Evolutionary conservation across 257 asterid genomes (phyloP), one percentile per base, ranked within the genome.

Genomic region (Solanum sejunctum): DNA sequence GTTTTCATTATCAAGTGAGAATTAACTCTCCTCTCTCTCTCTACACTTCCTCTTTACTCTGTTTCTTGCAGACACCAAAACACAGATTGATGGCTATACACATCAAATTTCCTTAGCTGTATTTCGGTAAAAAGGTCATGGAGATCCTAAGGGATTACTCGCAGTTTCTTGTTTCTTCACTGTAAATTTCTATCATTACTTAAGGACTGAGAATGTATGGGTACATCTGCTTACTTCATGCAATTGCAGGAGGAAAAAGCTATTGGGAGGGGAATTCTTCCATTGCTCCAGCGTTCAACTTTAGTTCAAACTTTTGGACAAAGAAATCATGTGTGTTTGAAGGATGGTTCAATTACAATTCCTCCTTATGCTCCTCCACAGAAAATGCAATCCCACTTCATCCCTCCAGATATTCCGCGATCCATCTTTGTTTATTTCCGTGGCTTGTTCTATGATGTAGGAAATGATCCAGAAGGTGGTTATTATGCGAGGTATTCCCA

Each of bases 311-410:
- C 99, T 15, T 95, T 95, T 84, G 99, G 99, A 80, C 98, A 95
- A 57, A 89, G 93, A 69, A 95, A 95, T 78, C 99, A 94, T 86
- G 98, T 93, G 52, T 95, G 99, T 90, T 88, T 94, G 84, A 94
- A 93, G 91, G 97, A 89, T 51, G 95, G 95, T 18, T 91, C 98
- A 49, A 91, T 95, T 84, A 94, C 88, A 56, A 92, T 95, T 85
- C 99, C 99, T 82, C 99, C 99, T 23, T 95, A 91, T 78, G 99
- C 98, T 61, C 98, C 98, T 82, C 98, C 99, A 3, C 97, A 93
- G 92, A 95, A 95, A 91, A 94, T 95, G 97, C 95, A 93, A 67
- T 86, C 98, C 32, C 99, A 92, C 90, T 75, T 94, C 60, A 95
- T 94, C 86, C 96, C 98, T 87, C 95, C 99, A 4, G 91, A 83